Base-by-base conservation (phyloP, 306 rosid species). In the Acacia melanoxylon region DNA sequence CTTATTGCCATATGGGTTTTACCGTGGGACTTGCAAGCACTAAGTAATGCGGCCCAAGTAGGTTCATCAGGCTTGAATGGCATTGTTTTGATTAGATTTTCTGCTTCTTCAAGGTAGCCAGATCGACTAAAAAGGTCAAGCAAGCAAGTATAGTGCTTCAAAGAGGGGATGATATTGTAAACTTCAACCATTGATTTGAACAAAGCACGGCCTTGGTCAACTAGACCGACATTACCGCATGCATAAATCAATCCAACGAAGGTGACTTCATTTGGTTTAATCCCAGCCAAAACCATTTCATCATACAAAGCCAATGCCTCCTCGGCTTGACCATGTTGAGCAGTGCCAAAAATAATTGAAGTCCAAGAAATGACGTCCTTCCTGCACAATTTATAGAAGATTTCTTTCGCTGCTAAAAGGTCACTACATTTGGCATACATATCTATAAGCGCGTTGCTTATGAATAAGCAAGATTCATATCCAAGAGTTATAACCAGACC, bases 351-450 rank as follows among this genome's bases (percentile, higher is more conserved):
- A 44, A 95, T 95, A 45, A 95, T 89, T 20, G 97, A 95, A 79
- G 98, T 95, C 98, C 98, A 95, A 74, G 98, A 93, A 80, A 95
- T 85, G 1, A 93, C 94, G 77, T 91, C 97, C 77, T 84, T 93
- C 81, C 81, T 85, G 15, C 79, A 75, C 88, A 95, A 91, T 70
- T 76, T 27, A 77, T 46, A 37, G 69, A 95, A 93, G 13, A 95
- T 84, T 59, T 79, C 85, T 68, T 86, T 91, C 2, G 97, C 95
- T 40, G 94, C 88, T 61, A 78, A 82, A 77, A 95, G 84, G 44
- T 95, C 94, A 62, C 98, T 93, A 72, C 98, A 93, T 88, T 90
- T 93, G 8, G 98, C 97, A 77, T 95, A 93, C 98, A 93, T 93
- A 84, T 91, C 98, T 27, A 95, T 87, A 35, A 95, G 87, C 3